phyloP scores from a whole-genome alignment of 2,329 filamentous ascomycete species.

The Stemphylium vesicarium region DNA sequence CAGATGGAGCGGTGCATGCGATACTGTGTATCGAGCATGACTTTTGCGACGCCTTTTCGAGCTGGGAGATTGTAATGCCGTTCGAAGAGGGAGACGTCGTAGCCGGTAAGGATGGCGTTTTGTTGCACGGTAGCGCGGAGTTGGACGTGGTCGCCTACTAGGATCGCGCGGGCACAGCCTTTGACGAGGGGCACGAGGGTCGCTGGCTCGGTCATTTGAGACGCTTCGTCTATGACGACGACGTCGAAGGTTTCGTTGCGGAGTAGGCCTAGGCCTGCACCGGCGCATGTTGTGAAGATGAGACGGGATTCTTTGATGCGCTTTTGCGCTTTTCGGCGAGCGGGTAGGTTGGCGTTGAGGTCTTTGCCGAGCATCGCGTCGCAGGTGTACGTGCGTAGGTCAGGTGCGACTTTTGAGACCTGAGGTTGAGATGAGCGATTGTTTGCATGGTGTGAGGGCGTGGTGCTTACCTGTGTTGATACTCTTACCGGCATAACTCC shows the following conservation, averaged over 20 bases:
- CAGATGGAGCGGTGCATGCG: slow-evolving; percentile 54
- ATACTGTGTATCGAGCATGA: slow-evolving; percentile 56
- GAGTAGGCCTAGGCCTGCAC: slow-evolving; percentile 52
- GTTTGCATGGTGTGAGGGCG: neutral
- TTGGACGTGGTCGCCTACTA: slow-evolving; percentile 58
- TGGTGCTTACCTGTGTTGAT: slow-evolving; percentile 26
- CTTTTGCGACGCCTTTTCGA: slow-evolving; percentile 30
- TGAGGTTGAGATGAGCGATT: slow-evolving; percentile 8
- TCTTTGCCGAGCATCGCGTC: slow-evolving; percentile 48
- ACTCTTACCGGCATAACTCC: slow-evolving; percentile 24
- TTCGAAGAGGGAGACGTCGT: slow-evolving; percentile 55
- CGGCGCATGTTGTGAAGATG: slow-evolving; percentile 56
- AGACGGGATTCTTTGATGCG: slow-evolving; percentile 46
- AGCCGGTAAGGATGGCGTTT: slow-evolving; percentile 44
- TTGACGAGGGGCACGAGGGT: slow-evolving; percentile 42
- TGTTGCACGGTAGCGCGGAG: slow-evolving; percentile 53
- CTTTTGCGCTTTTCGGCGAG: slow-evolving; percentile 47
- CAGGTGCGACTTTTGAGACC: slow-evolving; percentile 29
- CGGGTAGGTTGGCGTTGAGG: slow-evolving; percentile 29
- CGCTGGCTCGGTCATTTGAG: slow-evolving; percentile 54
- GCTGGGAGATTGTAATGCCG: slow-evolving; percentile 43
- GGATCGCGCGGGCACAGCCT: slow-evolving; percentile 51
- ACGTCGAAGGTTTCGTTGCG: slow-evolving; percentile 49
- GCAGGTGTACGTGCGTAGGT: slow-evolving; percentile 27
- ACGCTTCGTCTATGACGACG: slow-evolving; percentile 57